Evolutionary conservation across 345 rosid species (phyloP).

Genomic region (Orychophragmus violaceus): DNA sequence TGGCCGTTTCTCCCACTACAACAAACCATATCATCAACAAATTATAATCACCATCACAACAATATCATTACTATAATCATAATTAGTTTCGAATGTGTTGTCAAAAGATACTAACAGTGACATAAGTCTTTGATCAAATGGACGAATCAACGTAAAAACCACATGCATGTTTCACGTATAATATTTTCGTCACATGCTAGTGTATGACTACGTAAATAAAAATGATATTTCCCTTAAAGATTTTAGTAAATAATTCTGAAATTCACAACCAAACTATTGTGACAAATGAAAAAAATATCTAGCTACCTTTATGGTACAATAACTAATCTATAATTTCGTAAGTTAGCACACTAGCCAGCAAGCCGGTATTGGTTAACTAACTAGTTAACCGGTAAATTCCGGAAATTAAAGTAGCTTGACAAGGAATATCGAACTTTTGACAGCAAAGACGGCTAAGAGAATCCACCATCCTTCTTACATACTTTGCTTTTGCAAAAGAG

Average conservation of each 20-base stretch:
- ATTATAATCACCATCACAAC: constrained; percentile 1
- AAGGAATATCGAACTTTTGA: constrained; percentile 19
- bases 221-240: background rate
- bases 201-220: background rate
- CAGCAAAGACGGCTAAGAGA: constrained; percentile 20
- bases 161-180: constrained; percentile 17
- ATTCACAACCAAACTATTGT: background rate
- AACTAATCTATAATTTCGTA: background rate
- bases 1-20: constrained; percentile 41
- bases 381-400: background rate
- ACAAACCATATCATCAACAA: constrained; percentile 10
- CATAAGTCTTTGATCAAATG: constrained; percentile 11
- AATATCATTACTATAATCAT: background rate
- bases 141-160: constrained; percentile 22
- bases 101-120: constrained; percentile 10
- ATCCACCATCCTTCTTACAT: constrained; percentile 12
- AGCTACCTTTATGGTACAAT: background rate
- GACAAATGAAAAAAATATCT: background rate
- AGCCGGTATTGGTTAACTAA: background rate
- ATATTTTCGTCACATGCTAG: background rate
- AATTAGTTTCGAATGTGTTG: background rate
- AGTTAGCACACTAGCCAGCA: background rate
- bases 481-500: constrained; percentile 20
- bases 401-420: background rate
- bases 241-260: background rate